Base-by-base conservation (phyloP, 805 yeast genomes). In the Candida arabinofermentans region DNA sequence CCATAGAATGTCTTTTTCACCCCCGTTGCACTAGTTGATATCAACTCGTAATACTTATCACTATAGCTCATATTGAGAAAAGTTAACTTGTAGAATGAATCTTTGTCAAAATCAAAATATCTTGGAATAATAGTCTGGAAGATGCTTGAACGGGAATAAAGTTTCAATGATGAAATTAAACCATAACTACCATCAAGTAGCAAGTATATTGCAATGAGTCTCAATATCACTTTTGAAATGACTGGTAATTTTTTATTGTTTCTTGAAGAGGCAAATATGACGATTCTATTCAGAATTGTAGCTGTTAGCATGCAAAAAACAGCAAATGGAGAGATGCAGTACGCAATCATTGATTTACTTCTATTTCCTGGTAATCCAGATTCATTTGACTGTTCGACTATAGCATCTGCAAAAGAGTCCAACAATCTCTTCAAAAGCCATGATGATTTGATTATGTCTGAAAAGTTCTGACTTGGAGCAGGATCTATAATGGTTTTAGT, bases 271-370 rank as follows among this genome's bases (percentile, higher is more conserved):
- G 85, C 80, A 70, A 80, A 77, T 3, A 76, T 74, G 17, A 71
- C 66, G 4, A 82, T 72, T 48, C 86, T 62, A 57, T 81, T 81
- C 46, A 81, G 61, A 3, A 79, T 50, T 4, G 81, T 62, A 1
- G 83, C 85, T 48, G 79, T 75, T 8, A 74, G 54, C 71, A 79
- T 75, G 57, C 84, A 79, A 23, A 69, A 64, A 21, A 71, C 57
- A 2, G 81, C 75, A 53, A 71, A 77, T 0, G 73, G 72, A 10
- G 77, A 69, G 13, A 72, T 57, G 46, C 77, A 67, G 49, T 74
- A 77, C 21, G 68, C 63, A 37, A 72, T 55, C 73, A 79, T 66
- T 48, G 75, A 66, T 59, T 71, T 57, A 32, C 55, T 42, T 32
- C 64, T 48, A 52, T 71, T 49, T 16, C 50, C 51, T 2, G 58